These are phyloP conservation scores for Teratosphaeria pseudoeucalypti DNA, from an alignment of 2,329 filamentous ascomycete genomes.

Conservation along the genomic window DNA sequence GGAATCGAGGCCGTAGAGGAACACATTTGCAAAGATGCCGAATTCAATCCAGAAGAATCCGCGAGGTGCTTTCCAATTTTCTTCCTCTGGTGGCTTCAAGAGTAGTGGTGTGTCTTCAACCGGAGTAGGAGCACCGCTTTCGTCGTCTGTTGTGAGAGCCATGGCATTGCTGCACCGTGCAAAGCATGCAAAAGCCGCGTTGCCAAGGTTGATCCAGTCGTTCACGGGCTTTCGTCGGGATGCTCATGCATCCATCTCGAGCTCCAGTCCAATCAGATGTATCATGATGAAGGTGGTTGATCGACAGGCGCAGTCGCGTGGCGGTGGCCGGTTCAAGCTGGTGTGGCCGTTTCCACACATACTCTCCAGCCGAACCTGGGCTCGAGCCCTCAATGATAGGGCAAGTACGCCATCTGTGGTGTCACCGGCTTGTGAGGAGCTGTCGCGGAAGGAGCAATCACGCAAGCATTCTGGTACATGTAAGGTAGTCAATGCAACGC, in stretches of 20 bases:
- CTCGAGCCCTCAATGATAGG: background rate
- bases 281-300: too few species aligned
- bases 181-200: background rate
- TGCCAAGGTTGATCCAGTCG: background rate
- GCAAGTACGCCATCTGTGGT: background rate
- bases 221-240: background rate
- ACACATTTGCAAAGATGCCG: conserved; percentile 13
- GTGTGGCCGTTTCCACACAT: too few species aligned
- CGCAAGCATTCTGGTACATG: background rate
- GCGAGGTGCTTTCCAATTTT: conserved; percentile 11
- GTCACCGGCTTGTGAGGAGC: background rate
- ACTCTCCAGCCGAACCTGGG: too few species aligned
- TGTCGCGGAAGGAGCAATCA: background rate
- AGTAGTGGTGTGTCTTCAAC: conserved; percentile 6
- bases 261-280: background rate
- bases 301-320: too few species aligned
- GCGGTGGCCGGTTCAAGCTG: too few species aligned
- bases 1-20: conserved; percentile 12
- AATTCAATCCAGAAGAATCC: conserved; percentile 13
- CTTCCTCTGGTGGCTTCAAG: conserved; percentile 10
- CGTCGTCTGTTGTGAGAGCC: background rate
- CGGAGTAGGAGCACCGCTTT: background rate
- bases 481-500: background rate
- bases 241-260: background rate
- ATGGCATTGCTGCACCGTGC: background rate